Percentiles rank a stretch among this genome's conserved stretches.
Conservation (phyloP, 108 stramenopile species). For the Schizochytrium sp. region DNA sequence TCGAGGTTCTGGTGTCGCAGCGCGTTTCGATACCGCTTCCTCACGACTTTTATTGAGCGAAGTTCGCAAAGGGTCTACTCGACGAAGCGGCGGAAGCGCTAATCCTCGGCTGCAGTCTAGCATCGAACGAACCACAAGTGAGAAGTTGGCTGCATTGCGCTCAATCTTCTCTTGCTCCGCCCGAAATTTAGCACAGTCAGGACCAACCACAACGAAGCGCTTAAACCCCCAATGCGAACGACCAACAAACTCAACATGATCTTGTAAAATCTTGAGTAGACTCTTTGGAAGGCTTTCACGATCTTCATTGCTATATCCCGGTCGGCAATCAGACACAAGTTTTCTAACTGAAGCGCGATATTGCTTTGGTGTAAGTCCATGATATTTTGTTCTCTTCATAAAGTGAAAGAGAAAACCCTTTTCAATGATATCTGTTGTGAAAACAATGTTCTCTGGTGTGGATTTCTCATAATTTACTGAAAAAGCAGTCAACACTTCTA, state of each 20-base stretch:
- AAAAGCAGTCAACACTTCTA: constrained; percentile 24
- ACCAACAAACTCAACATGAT: constrained; percentile 15
- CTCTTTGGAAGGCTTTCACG: constrained; percentile 9
- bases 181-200: constrained; percentile 15
- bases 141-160: constrained; percentile 2
- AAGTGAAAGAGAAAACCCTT: constrained; percentile 53
- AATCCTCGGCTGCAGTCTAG: background rate
- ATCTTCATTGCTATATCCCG: constrained; percentile 29
- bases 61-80: too few relatives aligned
- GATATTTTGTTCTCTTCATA: constrained; percentile 34
- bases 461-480: constrained; percentile 2
- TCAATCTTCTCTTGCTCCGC: background rate
- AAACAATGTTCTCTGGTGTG: background rate
- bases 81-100: background rate
- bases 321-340: constrained; percentile 23
- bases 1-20: too few relatives aligned
- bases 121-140: constrained; percentile 11
- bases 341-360: constrained; percentile 44
- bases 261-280: background rate
- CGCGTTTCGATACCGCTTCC: too few relatives aligned
- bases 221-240: constrained; percentile 58
- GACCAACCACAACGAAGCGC: constrained; percentile 6
- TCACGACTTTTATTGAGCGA: too few relatives aligned
- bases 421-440: constrained; percentile 42
- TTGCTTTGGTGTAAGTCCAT: constrained; percentile 41